Percentiles rank a stretch among this genome's conserved stretches.
Conservation (phyloP, 1,284 basidiomycete species). For the Blastosporella zonata region DNA sequence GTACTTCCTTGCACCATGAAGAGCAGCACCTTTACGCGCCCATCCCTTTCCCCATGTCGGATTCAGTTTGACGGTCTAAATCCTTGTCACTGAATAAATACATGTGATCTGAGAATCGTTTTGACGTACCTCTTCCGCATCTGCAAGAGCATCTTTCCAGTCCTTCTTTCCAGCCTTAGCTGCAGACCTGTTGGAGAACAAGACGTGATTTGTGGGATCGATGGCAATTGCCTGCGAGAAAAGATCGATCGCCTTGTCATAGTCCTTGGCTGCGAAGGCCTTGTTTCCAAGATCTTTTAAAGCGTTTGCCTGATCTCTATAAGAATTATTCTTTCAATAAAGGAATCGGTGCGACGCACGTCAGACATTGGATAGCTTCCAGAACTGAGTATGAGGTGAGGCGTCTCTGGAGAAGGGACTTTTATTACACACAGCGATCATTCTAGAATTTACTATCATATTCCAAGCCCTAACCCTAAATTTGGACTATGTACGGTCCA, state of each 20-base stretch:
- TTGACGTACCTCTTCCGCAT: conserved; percentile 82
- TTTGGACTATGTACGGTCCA: conserved; percentile 4
- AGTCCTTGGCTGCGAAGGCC: conserved; percentile 92
- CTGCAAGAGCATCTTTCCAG: conserved; percentile 77
- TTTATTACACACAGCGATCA: conserved; percentile 14
- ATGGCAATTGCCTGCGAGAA: conserved; percentile 88
- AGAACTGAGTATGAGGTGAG: not conserved
- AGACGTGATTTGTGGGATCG: conserved; percentile 83
- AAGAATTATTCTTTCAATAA: not conserved
- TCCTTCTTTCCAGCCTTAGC: conserved; percentile 83
- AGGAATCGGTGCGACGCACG: conserved; percentile 8
- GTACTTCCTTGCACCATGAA: conserved; percentile 80
- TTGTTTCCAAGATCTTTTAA: conserved; percentile 96
- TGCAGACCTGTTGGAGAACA: conserved; percentile 93
- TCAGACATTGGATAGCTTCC: conserved; percentile 15
- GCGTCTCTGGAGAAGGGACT: conserved; percentile 1
- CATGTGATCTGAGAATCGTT: conserved; percentile 12
- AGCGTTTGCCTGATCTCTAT: conserved; percentile 42
- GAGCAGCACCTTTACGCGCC: conserved; percentile 91
- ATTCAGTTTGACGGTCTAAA: conserved; percentile 73
- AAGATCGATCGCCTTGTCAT: conserved; percentile 82
- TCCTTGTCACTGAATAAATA: conserved; percentile 16
- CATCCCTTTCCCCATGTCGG: conserved; percentile 91
- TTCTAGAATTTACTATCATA: conserved; percentile 21
- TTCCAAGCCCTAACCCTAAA: conserved; percentile 20